phyloP scores from a whole-genome alignment of 1,284 basidiomycete species.

The Mycena citricolor region DNA sequence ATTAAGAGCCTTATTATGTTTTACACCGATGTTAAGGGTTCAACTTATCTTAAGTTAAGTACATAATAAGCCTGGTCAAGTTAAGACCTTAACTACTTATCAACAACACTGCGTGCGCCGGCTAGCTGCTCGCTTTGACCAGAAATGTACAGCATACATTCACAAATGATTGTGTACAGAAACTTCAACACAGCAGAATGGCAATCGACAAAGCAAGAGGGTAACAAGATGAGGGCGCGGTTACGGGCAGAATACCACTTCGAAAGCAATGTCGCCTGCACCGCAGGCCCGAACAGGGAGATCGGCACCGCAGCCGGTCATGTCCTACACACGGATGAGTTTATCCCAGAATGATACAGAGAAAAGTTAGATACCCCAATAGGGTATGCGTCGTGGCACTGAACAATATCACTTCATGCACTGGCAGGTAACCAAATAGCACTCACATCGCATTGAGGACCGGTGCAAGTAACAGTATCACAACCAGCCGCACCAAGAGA shows the following conservation, averaged over 20 bases:
- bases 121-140: no score
- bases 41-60: no score
- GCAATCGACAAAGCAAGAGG: no score
- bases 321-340: constrained; percentile 27
- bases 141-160: no score
- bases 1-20: no score
- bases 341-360: neutral
- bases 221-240: no score
- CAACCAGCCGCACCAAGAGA: constrained; percentile 36
- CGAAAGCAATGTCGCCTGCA: constrained; percentile 25
- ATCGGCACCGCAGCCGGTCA: constrained; percentile 38
- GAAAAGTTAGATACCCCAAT: constrained; percentile 31
- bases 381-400: constrained; percentile 37
- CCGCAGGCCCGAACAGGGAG: constrained; percentile 37
- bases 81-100: no score
- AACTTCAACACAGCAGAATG: no score
- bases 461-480: constrained; percentile 39
- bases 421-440: neutral
- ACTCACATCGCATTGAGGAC: constrained; percentile 34
- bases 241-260: constrained; percentile 28
- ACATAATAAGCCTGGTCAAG: no score
- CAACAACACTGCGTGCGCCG: no score
- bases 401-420: neutral
- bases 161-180: no score
- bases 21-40: no score